Evolutionary conservation across 78 protist genomes (phyloP).

Genomic region (Speleostelium caveatum): DNA sequence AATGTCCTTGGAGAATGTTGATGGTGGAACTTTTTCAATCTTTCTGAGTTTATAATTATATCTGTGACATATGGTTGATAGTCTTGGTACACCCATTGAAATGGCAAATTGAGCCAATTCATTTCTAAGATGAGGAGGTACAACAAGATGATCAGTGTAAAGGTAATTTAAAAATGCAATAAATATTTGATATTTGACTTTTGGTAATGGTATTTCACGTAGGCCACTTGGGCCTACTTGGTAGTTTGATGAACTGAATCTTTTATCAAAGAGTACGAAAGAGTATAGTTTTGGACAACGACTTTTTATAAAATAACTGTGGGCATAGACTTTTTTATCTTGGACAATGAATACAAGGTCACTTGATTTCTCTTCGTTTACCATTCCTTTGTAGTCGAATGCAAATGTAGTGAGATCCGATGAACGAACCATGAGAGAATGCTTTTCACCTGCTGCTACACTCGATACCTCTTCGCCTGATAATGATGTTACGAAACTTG

Average conservation of each 20-base stretch:
- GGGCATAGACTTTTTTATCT: slow-evolving; percentile 48
- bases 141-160: slow-evolving; percentile 75
- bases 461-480: slow-evolving; percentile 64
- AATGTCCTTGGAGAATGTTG: slow-evolving; percentile 25
- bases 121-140: slow-evolving; percentile 76
- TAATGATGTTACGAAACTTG: slow-evolving; percentile 41
- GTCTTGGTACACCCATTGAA: slow-evolving; percentile 30
- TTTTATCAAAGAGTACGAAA: slow-evolving; percentile 6
- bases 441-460: slow-evolving; percentile 74
- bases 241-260: background rate
- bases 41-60: slow-evolving; percentile 30
- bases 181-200: slow-evolving; percentile 38
- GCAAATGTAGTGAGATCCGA: slow-evolving; percentile 75
- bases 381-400: slow-evolving; percentile 52
- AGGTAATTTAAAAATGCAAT: slow-evolving; percentile 47
- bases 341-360: slow-evolving; percentile 47
- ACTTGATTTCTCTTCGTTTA: slow-evolving; percentile 17
- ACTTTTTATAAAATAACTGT: slow-evolving; percentile 27
- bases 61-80: slow-evolving; percentile 19
- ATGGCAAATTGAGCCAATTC: slow-evolving; percentile 53
- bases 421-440: slow-evolving; percentile 40
- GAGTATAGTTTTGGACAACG: slow-evolving; percentile 58
- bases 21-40: slow-evolving; percentile 48
- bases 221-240: background rate
- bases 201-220: background rate